Conservation (phyloP, 805 yeast species). For the Saturnispora ahearnii region DNA sequence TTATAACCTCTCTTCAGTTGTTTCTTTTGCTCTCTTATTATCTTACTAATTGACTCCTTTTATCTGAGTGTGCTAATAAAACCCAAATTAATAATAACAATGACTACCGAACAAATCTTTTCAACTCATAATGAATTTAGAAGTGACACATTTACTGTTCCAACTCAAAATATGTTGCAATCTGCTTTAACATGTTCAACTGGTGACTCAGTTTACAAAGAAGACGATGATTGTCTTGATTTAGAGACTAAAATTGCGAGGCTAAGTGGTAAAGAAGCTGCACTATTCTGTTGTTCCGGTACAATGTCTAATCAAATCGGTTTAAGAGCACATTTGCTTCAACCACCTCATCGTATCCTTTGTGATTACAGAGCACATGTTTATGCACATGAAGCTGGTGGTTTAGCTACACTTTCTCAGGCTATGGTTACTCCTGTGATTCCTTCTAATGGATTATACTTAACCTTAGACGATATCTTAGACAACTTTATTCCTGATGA, state of each 20-base stretch:
- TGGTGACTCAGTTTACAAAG: slow-evolving; percentile 88
- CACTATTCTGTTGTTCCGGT: slow-evolving; percentile 78
- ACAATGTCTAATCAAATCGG: slow-evolving; percentile 88
- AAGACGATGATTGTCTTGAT: slow-evolving; percentile 60
- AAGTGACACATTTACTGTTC: slow-evolving; percentile 88
- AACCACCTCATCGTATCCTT: slow-evolving; percentile 78
- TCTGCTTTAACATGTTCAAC: slow-evolving; percentile 48
- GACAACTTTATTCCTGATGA: slow-evolving; percentile 57
- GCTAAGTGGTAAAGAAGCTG: slow-evolving; percentile 73
- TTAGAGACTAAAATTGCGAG: slow-evolving; percentile 58
- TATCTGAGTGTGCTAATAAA: not conserved
- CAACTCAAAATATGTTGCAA: slow-evolving; percentile 62
- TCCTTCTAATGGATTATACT: slow-evolving; percentile 66
- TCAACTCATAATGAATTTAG: slow-evolving; percentile 40
- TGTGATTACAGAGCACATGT: slow-evolving; percentile 87
- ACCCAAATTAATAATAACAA: not conserved
- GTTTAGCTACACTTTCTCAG: slow-evolving; percentile 78
- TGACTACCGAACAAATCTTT: not conserved
- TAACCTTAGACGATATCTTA: slow-evolving; percentile 73
- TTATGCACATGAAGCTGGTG: slow-evolving; percentile 81
- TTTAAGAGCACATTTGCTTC: slow-evolving; percentile 60
- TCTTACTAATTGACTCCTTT: not conserved
- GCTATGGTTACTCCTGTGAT: slow-evolving; percentile 83
- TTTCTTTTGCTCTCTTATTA: no score
- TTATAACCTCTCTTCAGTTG: no score